Base-by-base conservation (phyloP, 2,329 filamentous ascomycete species). In the Alternaria sp. region DNA sequence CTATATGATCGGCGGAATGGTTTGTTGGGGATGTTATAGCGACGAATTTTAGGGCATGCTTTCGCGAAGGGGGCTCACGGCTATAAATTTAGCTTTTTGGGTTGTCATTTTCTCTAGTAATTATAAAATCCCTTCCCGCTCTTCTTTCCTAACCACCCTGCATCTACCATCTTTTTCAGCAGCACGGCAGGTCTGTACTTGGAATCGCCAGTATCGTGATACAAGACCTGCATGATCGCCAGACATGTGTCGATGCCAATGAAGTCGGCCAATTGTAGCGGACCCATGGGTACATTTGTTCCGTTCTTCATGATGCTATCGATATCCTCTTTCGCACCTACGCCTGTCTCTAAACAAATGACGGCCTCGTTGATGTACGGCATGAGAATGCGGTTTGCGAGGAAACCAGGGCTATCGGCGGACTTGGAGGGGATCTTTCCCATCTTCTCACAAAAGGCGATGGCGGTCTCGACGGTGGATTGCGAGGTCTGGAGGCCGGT, bases 231-330 rank as follows among this genome's bases (percentile, higher is more conserved):
- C 95, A 99, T 99, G 72, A 99, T 99, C 23, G 94, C 88, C 62
- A 98, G 81, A 74, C 95, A 99, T 0, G 95, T 99, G 77, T 99
- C 95, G 42, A 99, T 84, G 7, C 95, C 95, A 72, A 99, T 98
- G 73, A 99, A 99, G 78, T 99, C 95, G 2, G 95, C 95, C 70
- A 99, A 81, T 72, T 93, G 89, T 66, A 99, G 83, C 9, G 95
- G 95, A 0, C 95, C 95, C 95, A 99, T 99, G 24, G 95, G 95
- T 39, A 99, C 95, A 74, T 97, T 97, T 23, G 95, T 99, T 45
- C 95, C 95, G 70, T 97, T 97, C 86, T 97, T 98, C 95, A 99
- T 99, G 71, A 99, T 99, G 65, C 86, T 89, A 75, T 99, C 95
- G 66, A 99, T 99, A 64, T 94, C 91, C 73, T 98, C 93, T 68